Percentiles rank a stretch among this genome's conserved stretches.
phyloP scores from a whole-genome alignment of 345 rosid genomes.

The Pistacia vera region DNA sequence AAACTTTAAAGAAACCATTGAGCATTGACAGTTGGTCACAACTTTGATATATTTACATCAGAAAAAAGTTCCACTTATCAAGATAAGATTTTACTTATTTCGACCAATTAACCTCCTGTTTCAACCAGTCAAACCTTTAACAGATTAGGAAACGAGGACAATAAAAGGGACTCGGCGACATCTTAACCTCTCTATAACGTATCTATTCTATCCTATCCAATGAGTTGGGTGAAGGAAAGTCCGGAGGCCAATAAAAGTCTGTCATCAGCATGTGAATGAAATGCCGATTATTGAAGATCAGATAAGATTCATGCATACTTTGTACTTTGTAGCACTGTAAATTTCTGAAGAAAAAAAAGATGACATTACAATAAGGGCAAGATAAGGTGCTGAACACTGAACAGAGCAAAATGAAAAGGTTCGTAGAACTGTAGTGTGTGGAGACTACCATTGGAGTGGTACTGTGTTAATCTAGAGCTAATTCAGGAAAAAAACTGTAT shows the following conservation, averaged over 20 bases:
- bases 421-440: too few species aligned
- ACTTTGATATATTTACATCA: too few species aligned
- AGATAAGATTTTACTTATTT: not conserved
- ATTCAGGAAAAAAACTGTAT: too few species aligned
- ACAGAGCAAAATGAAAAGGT: too few species aligned
- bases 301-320: not conserved
- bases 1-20: not conserved
- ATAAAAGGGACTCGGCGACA: not conserved
- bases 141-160: not conserved
- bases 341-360: too few species aligned
- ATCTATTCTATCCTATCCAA: too few species aligned
- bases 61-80: not conserved
- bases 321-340: not conserved
- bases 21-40: conserved; percentile 1
- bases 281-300: not conserved
- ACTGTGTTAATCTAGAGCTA: too few species aligned
- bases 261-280: not conserved
- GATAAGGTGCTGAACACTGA: too few species aligned
- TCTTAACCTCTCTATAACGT: not conserved
- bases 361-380: not conserved
- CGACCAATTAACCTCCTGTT: not conserved
- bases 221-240: too few species aligned
- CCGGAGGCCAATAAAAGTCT: too few species aligned
- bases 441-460: too few species aligned
- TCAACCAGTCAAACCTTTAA: not conserved